Percentiles rank a stretch among this genome's conserved stretches.
phyloP scores from a whole-genome alignment of 768 basidiomycete genomes.

The Naganishia vishniacii region DNA sequence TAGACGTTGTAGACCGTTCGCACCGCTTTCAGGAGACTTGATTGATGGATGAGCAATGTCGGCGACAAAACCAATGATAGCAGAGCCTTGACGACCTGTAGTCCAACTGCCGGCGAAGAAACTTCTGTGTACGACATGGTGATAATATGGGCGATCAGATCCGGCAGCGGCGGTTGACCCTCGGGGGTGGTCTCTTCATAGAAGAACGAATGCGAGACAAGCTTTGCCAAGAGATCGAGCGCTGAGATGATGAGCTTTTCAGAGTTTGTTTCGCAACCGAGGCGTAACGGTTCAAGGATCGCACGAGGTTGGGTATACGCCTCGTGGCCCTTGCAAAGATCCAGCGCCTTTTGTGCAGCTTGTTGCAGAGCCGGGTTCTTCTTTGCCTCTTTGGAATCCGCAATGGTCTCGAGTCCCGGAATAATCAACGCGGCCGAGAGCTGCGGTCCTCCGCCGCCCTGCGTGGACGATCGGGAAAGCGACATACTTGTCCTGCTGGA shows the following conservation, averaged over 20 bases:
- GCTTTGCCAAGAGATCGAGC: slow-evolving; percentile 93
- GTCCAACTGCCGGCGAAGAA: slow-evolving; percentile 80
- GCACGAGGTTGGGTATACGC: slow-evolving; percentile 67
- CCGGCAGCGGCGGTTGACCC: slow-evolving; percentile 72
- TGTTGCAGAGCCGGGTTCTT: slow-evolving; percentile 75
- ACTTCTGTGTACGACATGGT: slow-evolving; percentile 83
- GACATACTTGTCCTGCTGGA: slow-evolving; percentile 15
- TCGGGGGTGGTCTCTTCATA: slow-evolving; percentile 59
- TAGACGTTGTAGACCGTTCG: slow-evolving; percentile 98
- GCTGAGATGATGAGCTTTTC: slow-evolving; percentile 95
- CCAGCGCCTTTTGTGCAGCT: slow-evolving; percentile 71
- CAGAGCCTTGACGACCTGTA: slow-evolving; percentile 94
- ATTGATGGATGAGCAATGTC: slow-evolving; percentile 75
- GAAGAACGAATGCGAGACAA: slow-evolving; percentile 96
- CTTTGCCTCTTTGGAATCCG: slow-evolving; percentile 80
- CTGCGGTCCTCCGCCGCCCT: slow-evolving; percentile 32
- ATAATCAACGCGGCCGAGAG: slow-evolving; percentile 50
- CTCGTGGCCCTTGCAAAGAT: slow-evolving; percentile 69
- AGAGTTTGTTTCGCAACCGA: slow-evolving; percentile 90
- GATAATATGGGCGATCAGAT: slow-evolving; percentile 89
- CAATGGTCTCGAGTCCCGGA: slow-evolving; percentile 78
- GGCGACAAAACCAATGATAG: slow-evolving; percentile 77
- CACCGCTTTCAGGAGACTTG: slow-evolving; percentile 88
- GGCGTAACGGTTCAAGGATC: slow-evolving; percentile 88
- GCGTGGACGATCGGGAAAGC: neutral